These are phyloP conservation scores for Tympanopsis confertula DNA, from an alignment of 2,329 filamentous ascomycete genomes.

Conservation along the genomic window DNA sequence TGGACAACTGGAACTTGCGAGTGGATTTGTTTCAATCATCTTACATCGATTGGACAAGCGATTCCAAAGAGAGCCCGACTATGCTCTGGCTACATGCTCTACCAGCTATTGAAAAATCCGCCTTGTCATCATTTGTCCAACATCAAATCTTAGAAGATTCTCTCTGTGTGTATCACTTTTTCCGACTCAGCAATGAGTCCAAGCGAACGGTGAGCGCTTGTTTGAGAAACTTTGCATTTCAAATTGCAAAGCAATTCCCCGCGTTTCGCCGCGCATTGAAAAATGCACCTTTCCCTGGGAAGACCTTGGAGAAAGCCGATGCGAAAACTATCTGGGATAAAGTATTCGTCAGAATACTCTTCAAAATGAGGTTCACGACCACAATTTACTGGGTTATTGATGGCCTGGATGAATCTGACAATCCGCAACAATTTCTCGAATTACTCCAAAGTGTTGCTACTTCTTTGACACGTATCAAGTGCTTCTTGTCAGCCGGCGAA, in stretches of 20 bases:
- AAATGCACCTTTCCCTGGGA: no score
- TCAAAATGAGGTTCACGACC: slow-evolving; percentile 4
- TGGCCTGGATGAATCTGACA: slow-evolving; percentile 5
- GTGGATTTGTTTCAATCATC: no score
- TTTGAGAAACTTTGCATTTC: slow-evolving; percentile 13
- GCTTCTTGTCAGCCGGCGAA: no score
- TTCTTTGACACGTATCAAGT: no score
- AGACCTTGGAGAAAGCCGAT: slow-evolving; percentile 5
- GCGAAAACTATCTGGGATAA: slow-evolving; percentile 6
- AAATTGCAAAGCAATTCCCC: slow-evolving; percentile 10
- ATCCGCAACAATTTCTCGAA: no score
- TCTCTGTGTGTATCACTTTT: slow-evolving; percentile 14
- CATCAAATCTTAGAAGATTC: slow-evolving; percentile 6
- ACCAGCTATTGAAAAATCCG: slow-evolving; percentile 18
- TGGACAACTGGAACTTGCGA: no score
- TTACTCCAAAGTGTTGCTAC: no score
- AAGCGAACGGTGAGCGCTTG: slow-evolving; percentile 10
- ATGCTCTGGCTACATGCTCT: slow-evolving; percentile 14
- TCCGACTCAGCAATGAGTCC: slow-evolving; percentile 12
- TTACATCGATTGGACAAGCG: no score
- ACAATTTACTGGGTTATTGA: slow-evolving; percentile 8
- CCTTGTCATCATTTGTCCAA: slow-evolving; percentile 14
- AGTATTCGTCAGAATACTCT: slow-evolving; percentile 5
- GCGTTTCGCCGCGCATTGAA: no score
- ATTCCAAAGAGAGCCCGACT: no score